Conservation (phyloP, 225 moss, liverwort and hornwort genomes). For the Straminergon stramineum region DNA sequence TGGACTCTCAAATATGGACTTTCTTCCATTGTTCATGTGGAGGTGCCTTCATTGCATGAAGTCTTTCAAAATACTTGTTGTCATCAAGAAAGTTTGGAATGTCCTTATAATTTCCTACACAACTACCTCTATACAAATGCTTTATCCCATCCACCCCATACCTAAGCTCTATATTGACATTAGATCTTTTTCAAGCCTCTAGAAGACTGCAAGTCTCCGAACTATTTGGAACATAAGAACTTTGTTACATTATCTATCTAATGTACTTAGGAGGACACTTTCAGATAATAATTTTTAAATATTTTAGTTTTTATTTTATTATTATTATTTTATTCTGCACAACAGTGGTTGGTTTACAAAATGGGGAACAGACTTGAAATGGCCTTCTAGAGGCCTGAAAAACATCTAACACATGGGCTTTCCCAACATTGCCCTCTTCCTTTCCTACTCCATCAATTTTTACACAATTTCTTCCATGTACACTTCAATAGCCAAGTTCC, state of each 20-base stretch:
- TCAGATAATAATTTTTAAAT: no score
- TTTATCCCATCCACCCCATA: accelerated
- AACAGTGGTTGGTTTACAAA: no score
- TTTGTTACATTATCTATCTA: no score
- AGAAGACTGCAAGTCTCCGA: no score
- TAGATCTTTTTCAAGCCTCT: no score
- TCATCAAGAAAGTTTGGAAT: background rate
- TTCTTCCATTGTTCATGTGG: accelerated
- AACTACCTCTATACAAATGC: background rate
- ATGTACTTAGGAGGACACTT: no score
- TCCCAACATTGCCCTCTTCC: accelerated
- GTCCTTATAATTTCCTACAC: background rate
- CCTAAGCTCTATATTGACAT: background rate
- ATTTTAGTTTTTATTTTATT: no score
- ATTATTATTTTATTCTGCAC: no score
- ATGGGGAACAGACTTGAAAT: no score
- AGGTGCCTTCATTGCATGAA: accelerated
- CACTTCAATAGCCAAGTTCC: accelerated
- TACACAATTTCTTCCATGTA: background rate
- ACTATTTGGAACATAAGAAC: no score
- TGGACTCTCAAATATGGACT: accelerated
- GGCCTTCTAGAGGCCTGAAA: no score
- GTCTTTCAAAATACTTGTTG: background rate
- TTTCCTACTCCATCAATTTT: no score
- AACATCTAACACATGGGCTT: background rate